Base-by-base conservation (phyloP, 1,284 basidiomycete species). In the Phellopilus nigrolimitatus region DNA sequence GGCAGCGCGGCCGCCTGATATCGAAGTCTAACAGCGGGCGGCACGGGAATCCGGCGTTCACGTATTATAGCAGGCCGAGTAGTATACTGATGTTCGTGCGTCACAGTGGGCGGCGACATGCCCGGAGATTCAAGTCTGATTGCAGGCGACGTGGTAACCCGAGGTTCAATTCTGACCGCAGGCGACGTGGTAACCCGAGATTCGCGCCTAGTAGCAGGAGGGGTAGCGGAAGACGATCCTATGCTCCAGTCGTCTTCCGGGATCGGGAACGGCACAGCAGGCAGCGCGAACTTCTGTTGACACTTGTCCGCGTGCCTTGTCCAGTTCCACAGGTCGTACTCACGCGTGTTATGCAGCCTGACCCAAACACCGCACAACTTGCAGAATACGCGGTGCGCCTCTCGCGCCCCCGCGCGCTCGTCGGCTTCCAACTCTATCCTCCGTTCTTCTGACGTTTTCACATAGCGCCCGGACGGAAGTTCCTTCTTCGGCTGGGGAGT, bases 261-360 rank as follows among this genome's bases (percentile, higher is more conserved):
- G 15, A 34, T 12, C 25, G 17, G 19, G 5, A 28, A 22, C 13
- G 21, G 10, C 41, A 43, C 19, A 30, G 43, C 1, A 30, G 25
- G 34, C 8, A 37, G 34, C 12, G 7, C 31, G 9, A 8, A n/a
- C 28, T 44, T 47, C 15, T 36, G 6, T 24, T 52, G 50, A 19
- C 54, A 56, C 21, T 52, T 56, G 38, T 56, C 50, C 10, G 30
- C 40, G 31, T 56, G 54, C 28, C 46, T 49, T 9, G 15, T 17
- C 54, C 54, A 56, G 37, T 49, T 56, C 34, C 46, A 48, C 7
- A 52, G 40, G 9, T 56, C 54, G 34, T 56, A 56, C 19, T 47
- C 45, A 4, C 54, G 44, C 10, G 41, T 46, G 19, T 47, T 47
- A 25, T 56, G 54, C 13, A 52, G 38, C n/a, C 22, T 44, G 17